Evolutionary conservation across 768 basidiomycete species (phyloP).

Genomic region (Mycena olivaceomarginata): DNA sequence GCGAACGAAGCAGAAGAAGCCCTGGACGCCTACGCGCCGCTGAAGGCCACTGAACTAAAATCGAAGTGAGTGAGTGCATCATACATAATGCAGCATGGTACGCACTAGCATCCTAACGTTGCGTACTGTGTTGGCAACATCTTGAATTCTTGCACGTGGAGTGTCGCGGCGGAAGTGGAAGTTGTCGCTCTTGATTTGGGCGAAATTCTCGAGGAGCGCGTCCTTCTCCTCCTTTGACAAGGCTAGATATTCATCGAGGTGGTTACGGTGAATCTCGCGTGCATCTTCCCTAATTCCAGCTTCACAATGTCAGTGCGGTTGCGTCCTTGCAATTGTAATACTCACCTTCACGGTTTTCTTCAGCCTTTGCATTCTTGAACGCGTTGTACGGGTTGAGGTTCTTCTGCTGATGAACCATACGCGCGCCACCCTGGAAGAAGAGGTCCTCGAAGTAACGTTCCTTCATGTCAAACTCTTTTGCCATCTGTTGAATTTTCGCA

Average conservation of each 20-base stretch:
- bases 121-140: constrained; percentile 8
- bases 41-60: constrained; percentile 36
- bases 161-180: constrained; percentile 8
- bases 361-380: background rate
- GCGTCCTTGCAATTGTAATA: background rate
- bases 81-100: background rate
- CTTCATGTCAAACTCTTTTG: background rate
- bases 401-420: constrained; percentile 2
- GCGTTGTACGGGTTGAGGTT: constrained; percentile 9
- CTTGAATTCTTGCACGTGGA: background rate
- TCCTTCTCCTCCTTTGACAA: constrained; percentile 20
- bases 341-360: background rate
- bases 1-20: constrained; percentile 48
- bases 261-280: background rate
- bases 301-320: background rate
- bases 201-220: constrained; percentile 17
- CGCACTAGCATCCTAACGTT: constrained; percentile 23
- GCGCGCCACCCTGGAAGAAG: constrained; percentile 5
- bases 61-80: background rate
- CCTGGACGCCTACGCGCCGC: constrained; percentile 43
- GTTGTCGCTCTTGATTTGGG: background rate
- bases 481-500: background rate
- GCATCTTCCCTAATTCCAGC: background rate
- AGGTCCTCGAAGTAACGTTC: background rate
- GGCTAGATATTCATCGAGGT: constrained; percentile 32